Conservation (phyloP, 2,329 filamentous ascomycete genomes). For the Penicillium sp. region DNA sequence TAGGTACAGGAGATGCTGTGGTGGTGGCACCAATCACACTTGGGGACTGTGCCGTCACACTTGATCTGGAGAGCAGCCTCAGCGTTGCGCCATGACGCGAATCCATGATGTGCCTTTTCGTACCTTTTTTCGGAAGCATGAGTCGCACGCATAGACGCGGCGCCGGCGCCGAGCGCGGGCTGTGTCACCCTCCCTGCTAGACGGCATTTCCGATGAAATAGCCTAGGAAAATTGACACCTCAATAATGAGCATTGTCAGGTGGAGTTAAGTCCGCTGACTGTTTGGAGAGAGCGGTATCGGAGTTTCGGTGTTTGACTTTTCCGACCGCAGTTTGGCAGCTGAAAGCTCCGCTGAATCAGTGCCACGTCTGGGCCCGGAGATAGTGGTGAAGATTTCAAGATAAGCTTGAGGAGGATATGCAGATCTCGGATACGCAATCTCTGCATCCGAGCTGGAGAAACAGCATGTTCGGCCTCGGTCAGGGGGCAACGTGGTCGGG, state of each 20-base stretch:
- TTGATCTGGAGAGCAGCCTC: slow-evolving; percentile 9
- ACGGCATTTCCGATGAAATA: neutral
- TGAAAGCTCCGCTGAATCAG: neutral
- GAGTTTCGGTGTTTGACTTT: no score
- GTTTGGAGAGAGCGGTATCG: neutral
- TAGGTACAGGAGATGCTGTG: slow-evolving; percentile 17
- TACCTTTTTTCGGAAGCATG: slow-evolving; percentile 17
- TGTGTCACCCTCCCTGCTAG: neutral
- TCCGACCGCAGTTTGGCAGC: no score
- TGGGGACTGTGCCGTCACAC: slow-evolving; percentile 17
- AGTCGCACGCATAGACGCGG: slow-evolving; percentile 12
- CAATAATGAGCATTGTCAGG: neutral
- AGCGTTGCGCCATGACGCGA: neutral
- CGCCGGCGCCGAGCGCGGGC: neutral
- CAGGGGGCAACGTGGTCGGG: no score
- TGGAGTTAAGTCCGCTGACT: neutral
- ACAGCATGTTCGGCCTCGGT: no score
- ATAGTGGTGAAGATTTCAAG: neutral
- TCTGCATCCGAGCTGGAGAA: neutral
- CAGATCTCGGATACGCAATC: neutral
- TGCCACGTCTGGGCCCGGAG: no score
- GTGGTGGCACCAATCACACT: slow-evolving; percentile 22
- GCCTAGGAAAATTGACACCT: no score
- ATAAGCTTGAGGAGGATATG: neutral
- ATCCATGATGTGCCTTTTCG: neutral